A percentile compares a stretch with the other conserved stretches of the same genome.
Evolutionary conservation across 306 rosid genomes (phyloP).

Genomic region (Lagenaria siceraria): DNA sequence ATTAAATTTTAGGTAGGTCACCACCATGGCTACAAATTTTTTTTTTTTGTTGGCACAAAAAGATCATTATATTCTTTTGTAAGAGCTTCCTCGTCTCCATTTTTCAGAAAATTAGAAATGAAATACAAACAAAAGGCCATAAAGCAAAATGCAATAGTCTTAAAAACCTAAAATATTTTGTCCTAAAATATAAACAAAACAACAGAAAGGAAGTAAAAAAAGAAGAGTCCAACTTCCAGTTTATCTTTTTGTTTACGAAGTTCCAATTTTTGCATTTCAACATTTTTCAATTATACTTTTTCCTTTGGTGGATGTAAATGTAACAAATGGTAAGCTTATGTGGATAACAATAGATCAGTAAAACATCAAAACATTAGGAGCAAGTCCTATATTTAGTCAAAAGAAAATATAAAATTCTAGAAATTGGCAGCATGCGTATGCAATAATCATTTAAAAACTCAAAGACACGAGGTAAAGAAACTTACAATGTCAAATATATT

Average conservation of each 20-base stretch:
- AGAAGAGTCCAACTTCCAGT: not conserved
- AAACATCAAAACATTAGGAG: not conserved
- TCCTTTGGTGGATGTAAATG: not conserved
- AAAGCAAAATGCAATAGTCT: not conserved
- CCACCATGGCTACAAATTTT: not conserved
- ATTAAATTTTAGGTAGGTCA: not conserved
- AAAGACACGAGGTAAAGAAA: constrained; percentile 20
- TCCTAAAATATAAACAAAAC: not conserved
- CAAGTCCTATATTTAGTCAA: not conserved
- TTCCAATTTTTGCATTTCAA: not conserved
- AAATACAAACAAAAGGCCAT: not conserved
- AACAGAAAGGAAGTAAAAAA: not conserved
- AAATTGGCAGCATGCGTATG: constrained; percentile 4
- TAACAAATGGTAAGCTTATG: not conserved
- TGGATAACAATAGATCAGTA: not conserved
- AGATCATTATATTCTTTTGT: too few relatives aligned
- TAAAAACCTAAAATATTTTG: not conserved
- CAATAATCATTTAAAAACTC: not conserved
- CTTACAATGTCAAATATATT: constrained; percentile 96
- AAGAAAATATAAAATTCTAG: not conserved
- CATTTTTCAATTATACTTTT: not conserved
- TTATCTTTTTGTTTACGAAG: not conserved
- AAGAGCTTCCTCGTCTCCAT: too few relatives aligned
- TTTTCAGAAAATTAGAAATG: not conserved
- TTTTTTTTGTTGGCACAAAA: too few relatives aligned